These are phyloP conservation scores for Sherardia arvensis DNA, from an alignment of 257 asterid species.

Conservation along the genomic window DNA sequence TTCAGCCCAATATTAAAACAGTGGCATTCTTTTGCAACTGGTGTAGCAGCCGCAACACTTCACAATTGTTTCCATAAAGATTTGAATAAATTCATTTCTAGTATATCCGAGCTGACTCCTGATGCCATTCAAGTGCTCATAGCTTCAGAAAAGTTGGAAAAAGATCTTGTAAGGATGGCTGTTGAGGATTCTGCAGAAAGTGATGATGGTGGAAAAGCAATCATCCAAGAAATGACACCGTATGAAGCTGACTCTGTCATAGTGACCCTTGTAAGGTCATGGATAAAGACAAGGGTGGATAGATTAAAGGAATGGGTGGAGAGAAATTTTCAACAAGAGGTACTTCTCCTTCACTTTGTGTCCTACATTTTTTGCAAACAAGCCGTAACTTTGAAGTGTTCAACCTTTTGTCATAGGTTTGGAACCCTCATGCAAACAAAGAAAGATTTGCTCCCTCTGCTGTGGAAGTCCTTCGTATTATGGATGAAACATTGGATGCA, in stretches of 20 bases:
- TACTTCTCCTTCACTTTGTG: constrained; percentile 13
- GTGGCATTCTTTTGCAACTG: constrained; percentile 87
- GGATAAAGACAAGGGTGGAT: constrained; percentile 75
- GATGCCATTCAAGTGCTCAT: constrained; percentile 86
- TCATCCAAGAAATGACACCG: constrained; percentile 91
- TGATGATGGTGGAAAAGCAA: constrained; percentile 94
- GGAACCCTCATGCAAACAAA: constrained; percentile 76
- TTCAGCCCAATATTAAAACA: constrained; percentile 71
- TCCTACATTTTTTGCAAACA: neutral
- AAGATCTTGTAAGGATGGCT: constrained; percentile 84
- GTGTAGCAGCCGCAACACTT: constrained; percentile 85
- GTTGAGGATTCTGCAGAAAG: constrained; percentile 84
- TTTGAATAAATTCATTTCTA: constrained; percentile 57
- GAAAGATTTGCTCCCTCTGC: constrained; percentile 84
- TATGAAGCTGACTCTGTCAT: constrained; percentile 83
- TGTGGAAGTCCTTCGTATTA: constrained; percentile 75
- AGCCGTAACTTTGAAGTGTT: neutral
- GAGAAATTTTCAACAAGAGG: constrained; percentile 84
- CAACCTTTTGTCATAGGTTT: constrained; percentile 35
- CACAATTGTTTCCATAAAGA: constrained; percentile 75
- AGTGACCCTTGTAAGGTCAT: constrained; percentile 54
- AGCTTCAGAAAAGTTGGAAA: constrained; percentile 83
- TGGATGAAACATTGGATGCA: constrained; percentile 87
- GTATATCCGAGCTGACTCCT: constrained; percentile 73
- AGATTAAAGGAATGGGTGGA: constrained; percentile 80